Percentiles rank a stretch among this genome's conserved stretches.
These are phyloP conservation scores for Nannochloropsis oceanica DNA, from an alignment of 108 stramenopile species.

Conservation along the genomic window DNA sequence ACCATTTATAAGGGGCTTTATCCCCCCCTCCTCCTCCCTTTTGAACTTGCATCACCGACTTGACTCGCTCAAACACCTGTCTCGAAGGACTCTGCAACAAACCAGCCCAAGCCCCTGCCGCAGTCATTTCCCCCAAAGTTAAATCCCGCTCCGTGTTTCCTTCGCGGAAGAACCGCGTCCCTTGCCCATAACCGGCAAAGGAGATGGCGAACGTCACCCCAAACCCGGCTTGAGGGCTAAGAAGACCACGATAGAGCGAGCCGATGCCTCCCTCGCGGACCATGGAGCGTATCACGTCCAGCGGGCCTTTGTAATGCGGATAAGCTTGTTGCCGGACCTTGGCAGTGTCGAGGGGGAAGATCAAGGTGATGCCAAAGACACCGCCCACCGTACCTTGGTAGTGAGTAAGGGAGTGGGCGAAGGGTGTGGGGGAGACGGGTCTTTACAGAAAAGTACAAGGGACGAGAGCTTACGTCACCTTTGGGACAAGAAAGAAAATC, in stretches of 20 bases:
- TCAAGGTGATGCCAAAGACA: slow-evolving; percentile 23
- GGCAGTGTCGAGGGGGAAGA: slow-evolving; percentile 35
- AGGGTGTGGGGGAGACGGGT: too few species aligned
- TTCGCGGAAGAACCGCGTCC: slow-evolving; percentile 1
- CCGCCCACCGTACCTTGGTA: slow-evolving; percentile 27
- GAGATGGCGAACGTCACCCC: slow-evolving; percentile 35
- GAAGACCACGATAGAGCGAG: slow-evolving; percentile 30
- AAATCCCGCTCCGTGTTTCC: not conserved
- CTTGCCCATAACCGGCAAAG: slow-evolving; percentile 31
- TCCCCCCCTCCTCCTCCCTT: not conserved
- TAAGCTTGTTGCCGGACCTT: slow-evolving; percentile 18
- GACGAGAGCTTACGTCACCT: too few species aligned
- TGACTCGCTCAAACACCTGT: slow-evolving; percentile 38
- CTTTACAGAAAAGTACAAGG: too few species aligned
- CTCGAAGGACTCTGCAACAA: slow-evolving; percentile 35
- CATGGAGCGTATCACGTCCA: slow-evolving; percentile 8
- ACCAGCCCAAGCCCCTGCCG: slow-evolving; percentile 31
- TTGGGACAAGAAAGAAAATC: too few species aligned
- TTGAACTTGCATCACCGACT: slow-evolving; percentile 41
- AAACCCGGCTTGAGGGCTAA: slow-evolving; percentile 32
- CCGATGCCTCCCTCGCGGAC: slow-evolving; percentile 13
- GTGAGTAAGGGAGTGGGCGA: too few species aligned
- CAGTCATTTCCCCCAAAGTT: slow-evolving; percentile 18
- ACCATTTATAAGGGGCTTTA: slow-evolving; percentile 33
- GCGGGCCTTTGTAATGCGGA: slow-evolving; percentile 1